These are phyloP conservation scores for Fusarium pininemorale DNA, from an alignment of 2,329 filamentous ascomycete genomes.

Conservation along the genomic window DNA sequence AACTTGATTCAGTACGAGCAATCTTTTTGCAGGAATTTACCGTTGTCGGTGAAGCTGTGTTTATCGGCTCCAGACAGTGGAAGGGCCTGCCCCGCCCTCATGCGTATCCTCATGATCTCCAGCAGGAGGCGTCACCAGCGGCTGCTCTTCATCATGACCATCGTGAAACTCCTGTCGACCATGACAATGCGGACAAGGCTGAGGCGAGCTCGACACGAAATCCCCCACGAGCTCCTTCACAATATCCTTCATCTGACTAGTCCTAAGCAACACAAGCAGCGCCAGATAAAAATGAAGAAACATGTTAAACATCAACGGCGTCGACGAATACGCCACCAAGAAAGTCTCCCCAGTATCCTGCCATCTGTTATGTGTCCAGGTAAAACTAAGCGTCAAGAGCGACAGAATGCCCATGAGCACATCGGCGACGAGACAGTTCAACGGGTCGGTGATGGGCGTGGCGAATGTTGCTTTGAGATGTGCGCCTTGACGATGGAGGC, in stretches of 20 bases:
- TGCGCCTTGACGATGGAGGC: background rate
- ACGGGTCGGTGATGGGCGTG: background rate
- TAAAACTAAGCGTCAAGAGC: background rate
- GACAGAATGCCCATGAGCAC: background rate
- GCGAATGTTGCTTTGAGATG: background rate
- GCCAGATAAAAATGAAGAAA: background rate
- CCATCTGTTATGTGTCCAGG: background rate
- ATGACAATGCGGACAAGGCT: background rate
- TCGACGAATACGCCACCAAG: background rate
- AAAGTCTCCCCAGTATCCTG: background rate
- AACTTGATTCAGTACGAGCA: background rate
- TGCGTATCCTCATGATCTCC: background rate
- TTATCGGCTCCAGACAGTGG: background rate
- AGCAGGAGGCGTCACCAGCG: background rate
- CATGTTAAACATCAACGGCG: background rate
- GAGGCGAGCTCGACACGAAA: background rate
- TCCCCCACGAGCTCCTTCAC: background rate
- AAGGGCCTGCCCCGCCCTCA: background rate
- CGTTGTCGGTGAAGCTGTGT: background rate
- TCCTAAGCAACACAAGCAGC: background rate
- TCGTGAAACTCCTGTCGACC: background rate
- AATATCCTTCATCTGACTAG: background rate
- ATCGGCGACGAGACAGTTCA: background rate
- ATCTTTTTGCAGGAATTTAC: fast-evolving
- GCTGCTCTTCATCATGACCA: background rate